Conservation (phyloP, 345 rosid genomes). For the Populus pruinosa region DNA sequence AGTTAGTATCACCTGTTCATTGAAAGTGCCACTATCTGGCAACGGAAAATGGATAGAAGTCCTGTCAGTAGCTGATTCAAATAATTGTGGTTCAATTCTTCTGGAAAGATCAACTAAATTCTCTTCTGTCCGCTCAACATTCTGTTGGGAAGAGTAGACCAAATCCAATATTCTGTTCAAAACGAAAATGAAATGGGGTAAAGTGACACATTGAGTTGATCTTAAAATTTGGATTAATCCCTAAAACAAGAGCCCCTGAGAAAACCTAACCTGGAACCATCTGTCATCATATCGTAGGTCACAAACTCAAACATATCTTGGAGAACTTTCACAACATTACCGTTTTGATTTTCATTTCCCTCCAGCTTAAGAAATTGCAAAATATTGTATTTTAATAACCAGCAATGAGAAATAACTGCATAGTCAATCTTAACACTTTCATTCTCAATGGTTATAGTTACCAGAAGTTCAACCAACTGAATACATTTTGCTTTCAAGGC, state of each 20-base stretch:
- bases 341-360: slow-evolving; percentile 51
- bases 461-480: slow-evolving; percentile 77
- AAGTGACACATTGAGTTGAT: slow-evolving; percentile 1
- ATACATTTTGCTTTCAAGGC: slow-evolving; percentile 57
- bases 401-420: slow-evolving; percentile 1
- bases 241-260: slow-evolving; percentile 10
- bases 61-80: slow-evolving; percentile 48
- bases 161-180: slow-evolving; percentile 45
- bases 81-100: slow-evolving; percentile 61
- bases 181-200: neutral
- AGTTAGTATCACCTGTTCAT: slow-evolving; percentile 58
- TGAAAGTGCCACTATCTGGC: slow-evolving; percentile 60
- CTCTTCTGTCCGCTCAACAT: slow-evolving; percentile 28
- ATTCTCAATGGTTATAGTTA: slow-evolving; percentile 33
- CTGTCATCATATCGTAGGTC: slow-evolving; percentile 77
- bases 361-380: slow-evolving; percentile 37
- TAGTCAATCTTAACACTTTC: slow-evolving; percentile 3
- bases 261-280: slow-evolving; percentile 59
- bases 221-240: neutral
- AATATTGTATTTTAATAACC: no score
- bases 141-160: neutral
- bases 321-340: slow-evolving; percentile 68
- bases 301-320: slow-evolving; percentile 92
- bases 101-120: slow-evolving; percentile 40
- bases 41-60: slow-evolving; percentile 71